Percentiles rank a stretch among this genome's conserved stretches.
These are phyloP conservation scores for Yamadazyma atlantica DNA, from an alignment of 1,139 yeast genomes.

Conservation along the genomic window DNA sequence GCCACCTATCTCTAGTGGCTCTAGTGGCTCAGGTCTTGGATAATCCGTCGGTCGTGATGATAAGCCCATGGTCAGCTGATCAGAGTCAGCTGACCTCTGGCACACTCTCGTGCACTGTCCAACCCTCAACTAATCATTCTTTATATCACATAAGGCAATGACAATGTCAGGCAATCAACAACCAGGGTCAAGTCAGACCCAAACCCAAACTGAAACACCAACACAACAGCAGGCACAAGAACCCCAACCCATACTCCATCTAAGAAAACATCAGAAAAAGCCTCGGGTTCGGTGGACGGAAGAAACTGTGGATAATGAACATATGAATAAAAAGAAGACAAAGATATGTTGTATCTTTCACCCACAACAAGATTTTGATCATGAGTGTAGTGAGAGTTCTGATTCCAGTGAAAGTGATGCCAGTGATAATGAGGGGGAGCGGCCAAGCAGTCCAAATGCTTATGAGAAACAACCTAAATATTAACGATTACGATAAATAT, in stretches of 20 bases:
- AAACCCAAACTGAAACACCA: slow-evolving; percentile 4
- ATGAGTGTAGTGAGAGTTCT: slow-evolving; percentile 30
- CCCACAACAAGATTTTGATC: slow-evolving; percentile 76
- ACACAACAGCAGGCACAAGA: background rate
- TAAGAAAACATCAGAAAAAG: slow-evolving; percentile 17
- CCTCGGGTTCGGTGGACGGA: slow-evolving; percentile 78
- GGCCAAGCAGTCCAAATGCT: slow-evolving; percentile 55
- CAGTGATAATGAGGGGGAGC: slow-evolving; percentile 26
- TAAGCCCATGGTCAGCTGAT: no score
- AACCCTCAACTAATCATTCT: background rate
- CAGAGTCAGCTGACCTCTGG: no score
- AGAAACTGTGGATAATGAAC: slow-evolving; percentile 85
- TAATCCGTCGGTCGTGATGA: no score
- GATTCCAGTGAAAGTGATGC: slow-evolving; percentile 35
- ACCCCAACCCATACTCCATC: slow-evolving; percentile 10
- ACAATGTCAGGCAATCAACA: background rate
- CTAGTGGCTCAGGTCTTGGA: no score
- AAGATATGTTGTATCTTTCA: slow-evolving; percentile 96
- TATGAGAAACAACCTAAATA: slow-evolving; percentile 74
- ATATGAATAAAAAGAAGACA: slow-evolving; percentile 82
- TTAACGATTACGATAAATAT: slow-evolving; percentile 4
- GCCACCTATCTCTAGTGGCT: no score
- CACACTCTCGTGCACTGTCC: no score
- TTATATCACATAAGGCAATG: background rate
- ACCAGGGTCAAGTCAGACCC: slow-evolving; percentile 4